Base-by-base conservation (phyloP, 306 rosid species). In the Crataegus laevigata region DNA sequence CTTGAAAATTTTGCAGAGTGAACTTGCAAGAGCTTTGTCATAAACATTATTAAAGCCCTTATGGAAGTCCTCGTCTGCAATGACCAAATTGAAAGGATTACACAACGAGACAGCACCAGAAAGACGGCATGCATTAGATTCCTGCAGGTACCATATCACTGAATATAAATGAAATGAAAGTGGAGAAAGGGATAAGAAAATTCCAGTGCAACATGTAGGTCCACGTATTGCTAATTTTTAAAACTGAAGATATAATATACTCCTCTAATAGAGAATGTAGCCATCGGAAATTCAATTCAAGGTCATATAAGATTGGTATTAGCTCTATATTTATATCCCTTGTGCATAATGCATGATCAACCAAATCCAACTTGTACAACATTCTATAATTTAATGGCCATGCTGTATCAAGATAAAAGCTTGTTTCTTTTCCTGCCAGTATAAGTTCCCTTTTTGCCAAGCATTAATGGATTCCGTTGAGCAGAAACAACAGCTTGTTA, bases 81-180 rank as follows among this genome's bases (percentile, higher is more conserved):
- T 75, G 73, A 92, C 90, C 88, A 92, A 87, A 88, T 94, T 69
- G 85, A 94, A 94, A 71, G 99, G 99, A 89, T 94, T 92, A 80
- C 99, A 94, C 87, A 94, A 66, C 15, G 99, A 94, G 54, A 94
- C 99, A 19, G 97, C 99, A 17, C 99, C 99, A 72, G 97, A 90
- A 71, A 94, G 90, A 51, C 87, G 90, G 73, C 91, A 92, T 14
- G 80, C 59, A 74, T 54, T 51, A 36, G 87, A 83, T 76, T 92
- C 93, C 96, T 93, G 93, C 85, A 88, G 74, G 78, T 67, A 78
- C 69, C 71, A 87, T 29, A 76, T 29, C 22, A 30, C 7, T 60
- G 66, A 26, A 73, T 60, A 68, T 68, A 55, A 68, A 81, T 40
- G 66, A 77, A 72, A 59, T 11, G 58, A 45, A 65, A 21, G 55